A percentile compares a stretch with the other conserved stretches of the same genome.
phyloP scores from a whole-genome alignment of 108 stramenopile species.

The Pseudonitzschia delicatissima region DNA sequence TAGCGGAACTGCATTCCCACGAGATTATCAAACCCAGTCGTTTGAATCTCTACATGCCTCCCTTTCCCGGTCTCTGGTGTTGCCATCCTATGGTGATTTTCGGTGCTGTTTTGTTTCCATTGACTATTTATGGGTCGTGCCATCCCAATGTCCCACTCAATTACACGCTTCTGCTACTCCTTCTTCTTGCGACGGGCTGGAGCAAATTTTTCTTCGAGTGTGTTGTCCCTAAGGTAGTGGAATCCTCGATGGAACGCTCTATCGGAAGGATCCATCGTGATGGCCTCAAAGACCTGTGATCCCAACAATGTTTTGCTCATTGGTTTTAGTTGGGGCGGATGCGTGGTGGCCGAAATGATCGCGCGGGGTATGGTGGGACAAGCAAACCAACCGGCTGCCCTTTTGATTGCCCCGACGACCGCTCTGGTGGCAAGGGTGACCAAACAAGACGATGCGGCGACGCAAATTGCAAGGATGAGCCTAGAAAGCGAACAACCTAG shows the following conservation, averaged over 20 bases:
- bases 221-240: neutral
- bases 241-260: constrained; percentile 8
- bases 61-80: constrained; percentile 23
- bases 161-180: neutral
- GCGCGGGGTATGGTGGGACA: neutral
- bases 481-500: neutral
- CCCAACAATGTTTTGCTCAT: constrained; percentile 1
- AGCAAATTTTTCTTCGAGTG: neutral
- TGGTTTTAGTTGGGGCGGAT: constrained; percentile 25
- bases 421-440: constrained; percentile 15
- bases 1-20: neutral
- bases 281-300: neutral
- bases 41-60: constrained; percentile 17
- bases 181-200: constrained; percentile 4
- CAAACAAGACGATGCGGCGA: constrained; percentile 8
- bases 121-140: neutral
- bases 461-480: constrained; percentile 1
- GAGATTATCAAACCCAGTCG: constrained; percentile 2
- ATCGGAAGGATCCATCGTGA: constrained; percentile 4
- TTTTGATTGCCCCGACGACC: constrained; percentile 25
- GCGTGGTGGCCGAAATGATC: constrained; percentile 11
- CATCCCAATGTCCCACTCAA: neutral
- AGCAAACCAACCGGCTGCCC: neutral
- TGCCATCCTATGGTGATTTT: constrained; percentile 12
- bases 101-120: neutral